These are phyloP conservation scores for Crithidia acanthocephali DNA, from an alignment of 208 protist species.

Conservation along the genomic window DNA sequence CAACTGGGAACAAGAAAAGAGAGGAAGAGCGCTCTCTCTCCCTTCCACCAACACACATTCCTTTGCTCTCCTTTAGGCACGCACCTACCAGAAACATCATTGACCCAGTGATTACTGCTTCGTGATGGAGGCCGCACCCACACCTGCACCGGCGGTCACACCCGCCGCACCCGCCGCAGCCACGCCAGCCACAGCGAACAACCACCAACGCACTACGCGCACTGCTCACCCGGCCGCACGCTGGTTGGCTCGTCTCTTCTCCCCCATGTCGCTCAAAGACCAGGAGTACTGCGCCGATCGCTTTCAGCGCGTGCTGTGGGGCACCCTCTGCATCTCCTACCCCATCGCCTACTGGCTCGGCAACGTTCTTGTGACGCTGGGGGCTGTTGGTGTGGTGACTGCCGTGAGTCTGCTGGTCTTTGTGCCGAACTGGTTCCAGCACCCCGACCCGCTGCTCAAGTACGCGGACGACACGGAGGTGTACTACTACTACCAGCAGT, in stretches of 20 bases:
- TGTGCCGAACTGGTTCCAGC: conserved; percentile 84
- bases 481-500: conserved; percentile 63
- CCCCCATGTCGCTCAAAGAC: conserved; percentile 83
- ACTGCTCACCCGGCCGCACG: conserved; percentile 62
- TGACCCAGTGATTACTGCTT: too few relatives aligned
- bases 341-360: conserved; percentile 60
- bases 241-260: conserved; percentile 62
- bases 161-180: not conserved
- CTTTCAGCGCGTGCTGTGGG: conserved; percentile 50
- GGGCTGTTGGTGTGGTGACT: conserved; percentile 36
- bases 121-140: not conserved
- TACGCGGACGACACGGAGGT: conserved; percentile 63
- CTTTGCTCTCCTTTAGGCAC: too few relatives aligned
- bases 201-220: not conserved
- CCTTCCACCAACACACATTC: too few relatives aligned
- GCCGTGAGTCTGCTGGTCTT: conserved; percentile 54
- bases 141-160: not conserved
- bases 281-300: conserved; percentile 44
- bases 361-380: conserved; percentile 59
- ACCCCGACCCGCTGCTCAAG: conserved; percentile 52
- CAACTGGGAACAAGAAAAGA: too few relatives aligned
- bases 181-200: not conserved
- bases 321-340: conserved; percentile 53
- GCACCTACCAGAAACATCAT: too few relatives aligned
- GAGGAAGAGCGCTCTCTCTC: too few relatives aligned